These are phyloP conservation scores for Phialophora tarda DNA, from an alignment of 2,329 filamentous ascomycete species.

Conservation along the genomic window DNA sequence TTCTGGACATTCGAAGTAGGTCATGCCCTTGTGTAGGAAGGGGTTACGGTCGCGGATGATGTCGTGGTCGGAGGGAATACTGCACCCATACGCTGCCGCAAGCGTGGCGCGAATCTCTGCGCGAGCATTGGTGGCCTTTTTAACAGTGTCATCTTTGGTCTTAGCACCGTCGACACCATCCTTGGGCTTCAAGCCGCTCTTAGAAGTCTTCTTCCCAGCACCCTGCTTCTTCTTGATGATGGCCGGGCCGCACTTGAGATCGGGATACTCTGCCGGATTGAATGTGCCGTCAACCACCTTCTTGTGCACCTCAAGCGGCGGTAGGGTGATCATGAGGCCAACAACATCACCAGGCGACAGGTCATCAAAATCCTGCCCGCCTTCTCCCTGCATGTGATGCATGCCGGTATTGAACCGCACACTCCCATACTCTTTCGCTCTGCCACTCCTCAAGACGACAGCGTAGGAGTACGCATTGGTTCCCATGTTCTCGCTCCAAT, in stretches of 20 bases:
- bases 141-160: conserved; percentile 29
- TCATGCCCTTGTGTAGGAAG: conserved; percentile 76
- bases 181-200: conserved; percentile 34
- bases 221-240: conserved; percentile 37
- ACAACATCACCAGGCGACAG: conserved; percentile 91
- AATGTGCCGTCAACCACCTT: conserved; percentile 87
- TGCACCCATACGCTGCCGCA: conserved; percentile 19
- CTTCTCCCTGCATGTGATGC: conserved; percentile 90
- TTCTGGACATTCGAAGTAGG: conserved; percentile 79
- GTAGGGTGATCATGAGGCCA: conserved; percentile 88
- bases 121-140: conserved; percentile 24
- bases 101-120: conserved; percentile 28
- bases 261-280: conserved; percentile 73
- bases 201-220: conserved; percentile 33
- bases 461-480: conserved; percentile 40
- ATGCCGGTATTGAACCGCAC: conserved; percentile 94
- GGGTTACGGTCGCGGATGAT: conserved; percentile 94
- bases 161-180: conserved; percentile 29
- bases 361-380: conserved; percentile 80
- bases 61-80: conserved; percentile 55
- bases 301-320: conserved; percentile 80
- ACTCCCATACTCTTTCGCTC: conserved; percentile 54
- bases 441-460: conserved; percentile 34
- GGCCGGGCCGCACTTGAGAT: conserved; percentile 39
- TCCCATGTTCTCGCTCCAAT: conserved; percentile 39